Percentiles rank a stretch among this genome's conserved stretches.
These are phyloP conservation scores for Phytophthora pluvialis DNA, from an alignment of 352 stramenopile genomes.

Conservation along the genomic window DNA sequence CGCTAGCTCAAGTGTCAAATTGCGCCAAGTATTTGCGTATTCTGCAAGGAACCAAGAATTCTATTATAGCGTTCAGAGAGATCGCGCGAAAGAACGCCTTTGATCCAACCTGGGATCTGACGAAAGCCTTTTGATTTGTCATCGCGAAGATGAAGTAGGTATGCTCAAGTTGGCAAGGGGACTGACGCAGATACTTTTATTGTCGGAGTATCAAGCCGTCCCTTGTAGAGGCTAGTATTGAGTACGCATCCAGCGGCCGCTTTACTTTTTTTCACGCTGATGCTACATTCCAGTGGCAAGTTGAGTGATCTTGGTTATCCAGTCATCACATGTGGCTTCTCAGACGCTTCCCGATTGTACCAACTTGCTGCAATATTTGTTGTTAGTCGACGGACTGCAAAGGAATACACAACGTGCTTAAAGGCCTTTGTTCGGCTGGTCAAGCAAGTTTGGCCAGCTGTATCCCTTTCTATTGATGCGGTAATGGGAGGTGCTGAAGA, in stretches of 20 bases:
- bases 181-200: slow-evolving; percentile 5
- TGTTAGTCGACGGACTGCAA: background rate
- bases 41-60: slow-evolving; percentile 1
- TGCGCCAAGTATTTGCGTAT: slow-evolving; percentile 7
- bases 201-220: background rate
- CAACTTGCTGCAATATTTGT: background rate
- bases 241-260: background rate
- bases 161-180: slow-evolving; percentile 1
- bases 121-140: slow-evolving; percentile 6
- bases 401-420: background rate
- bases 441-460: too few relatives aligned
- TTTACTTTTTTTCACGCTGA: too few relatives aligned
- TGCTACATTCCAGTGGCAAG: background rate
- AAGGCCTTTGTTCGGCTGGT: too few relatives aligned
- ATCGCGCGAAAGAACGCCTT: background rate
- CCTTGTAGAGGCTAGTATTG: background rate
- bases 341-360: background rate
- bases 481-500: too few relatives aligned
- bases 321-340: background rate
- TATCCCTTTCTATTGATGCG: too few relatives aligned
- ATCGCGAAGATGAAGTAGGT: background rate
- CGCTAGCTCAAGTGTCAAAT: slow-evolving; percentile 1
- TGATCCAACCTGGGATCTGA: slow-evolving; percentile 1
- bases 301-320: background rate
- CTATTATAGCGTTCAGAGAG: background rate